phyloP scores from a whole-genome alignment of 805 yeast species.

The Danielia reshetovae region DNA sequence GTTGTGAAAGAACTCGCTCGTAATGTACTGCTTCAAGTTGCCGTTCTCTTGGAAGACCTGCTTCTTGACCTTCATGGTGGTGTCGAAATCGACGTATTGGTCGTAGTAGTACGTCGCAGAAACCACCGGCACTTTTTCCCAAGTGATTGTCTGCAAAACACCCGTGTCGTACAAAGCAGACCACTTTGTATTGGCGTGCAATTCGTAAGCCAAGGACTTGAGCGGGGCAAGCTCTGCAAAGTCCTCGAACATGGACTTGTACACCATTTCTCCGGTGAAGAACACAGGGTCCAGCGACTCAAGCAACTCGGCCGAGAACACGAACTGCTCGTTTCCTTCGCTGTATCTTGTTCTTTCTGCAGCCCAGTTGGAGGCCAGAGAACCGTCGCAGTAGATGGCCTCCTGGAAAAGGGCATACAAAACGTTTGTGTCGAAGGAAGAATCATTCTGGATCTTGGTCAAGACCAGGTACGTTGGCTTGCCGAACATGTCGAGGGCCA shows the following conservation, averaged over 20 bases:
- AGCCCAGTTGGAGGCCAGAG: constrained; percentile 41
- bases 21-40: constrained; percentile 40
- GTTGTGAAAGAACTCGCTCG: constrained; percentile 49
- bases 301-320: constrained; percentile 11
- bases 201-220: constrained; percentile 35
- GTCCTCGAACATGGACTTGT: constrained; percentile 47
- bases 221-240: constrained; percentile 39
- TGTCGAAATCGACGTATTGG: constrained; percentile 48
- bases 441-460: constrained; percentile 25
- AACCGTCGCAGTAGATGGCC: constrained; percentile 52
- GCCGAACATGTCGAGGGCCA: constrained; percentile 35
- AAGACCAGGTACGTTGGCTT: constrained; percentile 37
- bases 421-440: constrained; percentile 50
- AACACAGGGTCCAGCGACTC: constrained; percentile 23
- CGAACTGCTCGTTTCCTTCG: constrained; percentile 24
- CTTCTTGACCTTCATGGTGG: constrained; percentile 34
- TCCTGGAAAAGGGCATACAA: constrained; percentile 56
- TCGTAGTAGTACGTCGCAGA: constrained; percentile 48
- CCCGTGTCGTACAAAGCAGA: constrained; percentile 31
- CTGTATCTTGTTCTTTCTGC: constrained; percentile 39
- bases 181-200: constrained; percentile 35
- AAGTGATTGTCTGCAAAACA: constrained; percentile 25
- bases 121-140: constrained; percentile 40
- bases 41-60: constrained; percentile 24
- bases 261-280: constrained; percentile 58